Evolutionary conservation across 108 stramenopile species (phyloP).

Genomic region (Fragilaria crotonensis): DNA sequence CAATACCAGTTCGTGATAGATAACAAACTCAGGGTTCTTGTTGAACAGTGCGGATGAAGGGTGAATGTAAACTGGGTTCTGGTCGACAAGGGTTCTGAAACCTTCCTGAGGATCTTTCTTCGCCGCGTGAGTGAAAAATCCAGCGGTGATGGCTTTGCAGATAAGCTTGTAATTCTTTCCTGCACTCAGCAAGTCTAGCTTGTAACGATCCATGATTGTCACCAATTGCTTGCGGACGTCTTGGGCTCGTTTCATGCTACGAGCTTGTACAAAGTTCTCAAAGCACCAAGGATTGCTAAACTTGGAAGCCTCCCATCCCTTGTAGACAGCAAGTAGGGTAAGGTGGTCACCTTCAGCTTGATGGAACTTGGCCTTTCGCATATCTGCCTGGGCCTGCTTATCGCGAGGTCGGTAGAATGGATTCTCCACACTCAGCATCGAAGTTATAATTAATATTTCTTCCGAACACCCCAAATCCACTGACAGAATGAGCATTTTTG

Average conservation of each 20-base stretch:
- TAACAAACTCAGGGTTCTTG: constrained; percentile 97
- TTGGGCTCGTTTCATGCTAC: constrained; percentile 96
- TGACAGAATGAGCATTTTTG: constrained; percentile 90
- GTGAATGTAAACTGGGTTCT: constrained; percentile 97
- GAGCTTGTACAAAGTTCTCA: constrained; percentile 96
- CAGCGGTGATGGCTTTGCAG: constrained; percentile 93
- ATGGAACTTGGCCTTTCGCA: constrained; percentile 99
- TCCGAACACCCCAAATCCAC: constrained; percentile 97
- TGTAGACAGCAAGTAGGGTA: constrained; percentile 93
- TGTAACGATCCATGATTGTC: constrained; percentile 97
- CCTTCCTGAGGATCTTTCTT: constrained; percentile 99
- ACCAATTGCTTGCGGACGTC: constrained; percentile 99
- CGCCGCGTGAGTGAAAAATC: constrained; percentile 96
- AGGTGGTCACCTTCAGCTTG: constrained; percentile 99
- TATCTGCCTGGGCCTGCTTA: constrained; percentile 97
- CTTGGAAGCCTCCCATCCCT: constrained; percentile 91
- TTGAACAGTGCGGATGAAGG: constrained; percentile 96
- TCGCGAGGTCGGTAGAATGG: constrained; percentile 98
- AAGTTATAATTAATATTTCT: constrained; percentile 95
- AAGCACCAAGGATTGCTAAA: constrained; percentile 98
- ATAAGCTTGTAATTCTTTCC: constrained; percentile 97
- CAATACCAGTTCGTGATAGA: constrained; percentile 97
- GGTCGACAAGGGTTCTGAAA: constrained; percentile 95
- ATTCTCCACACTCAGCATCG: constrained; percentile 95
- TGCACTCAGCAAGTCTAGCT: constrained; percentile 87